Conservation (phyloP, 495 filamentous ascomycete genomes). For the Acidomyces sp. region DNA sequence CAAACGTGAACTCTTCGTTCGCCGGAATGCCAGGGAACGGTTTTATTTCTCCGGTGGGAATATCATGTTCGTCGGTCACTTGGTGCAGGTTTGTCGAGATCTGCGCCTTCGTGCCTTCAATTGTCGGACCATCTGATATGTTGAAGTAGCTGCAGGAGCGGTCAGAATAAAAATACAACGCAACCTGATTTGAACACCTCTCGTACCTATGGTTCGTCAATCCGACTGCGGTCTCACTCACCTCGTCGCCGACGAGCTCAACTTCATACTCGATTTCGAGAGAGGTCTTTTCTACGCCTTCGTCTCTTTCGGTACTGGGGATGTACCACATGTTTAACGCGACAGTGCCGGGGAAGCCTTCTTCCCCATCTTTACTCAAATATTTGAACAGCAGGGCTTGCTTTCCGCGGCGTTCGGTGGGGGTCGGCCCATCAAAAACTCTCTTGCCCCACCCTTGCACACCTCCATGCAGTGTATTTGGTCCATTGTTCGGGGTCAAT, state of each 20-base stretch:
- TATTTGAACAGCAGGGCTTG: constrained; percentile 68
- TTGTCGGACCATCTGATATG: constrained; percentile 50
- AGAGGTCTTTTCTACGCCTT: constrained; percentile 44
- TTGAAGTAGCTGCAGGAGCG: constrained; percentile 68
- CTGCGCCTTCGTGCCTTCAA: constrained; percentile 61
- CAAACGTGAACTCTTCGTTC: constrained; percentile 55
- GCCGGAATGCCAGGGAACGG: constrained; percentile 48
- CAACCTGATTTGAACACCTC: too few species aligned
- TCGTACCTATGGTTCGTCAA: constrained; percentile 88
- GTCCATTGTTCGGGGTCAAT: constrained; percentile 60
- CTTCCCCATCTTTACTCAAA: constrained; percentile 59
- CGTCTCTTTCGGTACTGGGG: constrained; percentile 48
- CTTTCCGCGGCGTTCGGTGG: constrained; percentile 52
- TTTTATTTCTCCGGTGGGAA: constrained; percentile 32
- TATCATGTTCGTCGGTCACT: constrained; percentile 48
- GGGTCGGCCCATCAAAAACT: constrained; percentile 62
- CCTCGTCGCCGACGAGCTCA: constrained; percentile 53
- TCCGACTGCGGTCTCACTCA: constrained; percentile 76
- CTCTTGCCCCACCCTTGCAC: constrained; percentile 70
- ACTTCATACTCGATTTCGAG: constrained; percentile 83
- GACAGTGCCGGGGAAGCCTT: constrained; percentile 77
- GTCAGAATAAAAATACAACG: constrained; percentile 1
- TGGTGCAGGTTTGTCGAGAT: constrained; percentile 62
- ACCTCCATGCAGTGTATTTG: constrained; percentile 76
- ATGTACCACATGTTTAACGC: constrained; percentile 68